Conservation (phyloP, 768 basidiomycete genomes). For the Zangia roseola region DNA sequence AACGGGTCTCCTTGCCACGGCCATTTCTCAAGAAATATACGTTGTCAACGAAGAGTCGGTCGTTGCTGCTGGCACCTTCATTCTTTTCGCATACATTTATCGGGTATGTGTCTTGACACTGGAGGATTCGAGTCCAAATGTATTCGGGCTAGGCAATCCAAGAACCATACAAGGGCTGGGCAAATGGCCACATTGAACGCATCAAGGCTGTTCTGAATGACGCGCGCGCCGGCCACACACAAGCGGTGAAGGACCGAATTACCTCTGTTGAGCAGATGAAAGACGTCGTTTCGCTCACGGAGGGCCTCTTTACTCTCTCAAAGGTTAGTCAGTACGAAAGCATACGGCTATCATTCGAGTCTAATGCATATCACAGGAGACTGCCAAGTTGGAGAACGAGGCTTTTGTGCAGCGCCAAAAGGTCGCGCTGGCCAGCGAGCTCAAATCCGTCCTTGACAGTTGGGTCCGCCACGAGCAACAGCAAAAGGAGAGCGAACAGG, state of each 20-base stretch:
- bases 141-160: constrained; percentile 56
- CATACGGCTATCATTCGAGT: neutral
- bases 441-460: constrained; percentile 93
- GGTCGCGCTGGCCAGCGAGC: constrained; percentile 79
- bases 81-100: constrained; percentile 80
- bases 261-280: constrained; percentile 90
- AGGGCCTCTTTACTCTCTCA: constrained; percentile 88
- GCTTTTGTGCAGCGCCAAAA: constrained; percentile 91
- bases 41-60: constrained; percentile 97
- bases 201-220: constrained; percentile 79
- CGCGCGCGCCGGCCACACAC: constrained; percentile 86
- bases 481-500: constrained; percentile 94
- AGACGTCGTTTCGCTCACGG: constrained; percentile 89
- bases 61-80: constrained; percentile 77
- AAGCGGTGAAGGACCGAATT: constrained; percentile 92
- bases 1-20: constrained; percentile 83
- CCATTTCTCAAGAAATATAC: constrained; percentile 96
- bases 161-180: constrained; percentile 92
- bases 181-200: constrained; percentile 80
- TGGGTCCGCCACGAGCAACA: constrained; percentile 99
- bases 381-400: constrained; percentile 84
- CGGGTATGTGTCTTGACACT: constrained; percentile 49
- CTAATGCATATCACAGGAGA: constrained; percentile 56
- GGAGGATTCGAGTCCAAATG: constrained; percentile 1
- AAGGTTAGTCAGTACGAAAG: constrained; percentile 52